Evolutionary conservation across 306 rosid species (phyloP).

Genomic region (Hippophae rhamnoides): DNA sequence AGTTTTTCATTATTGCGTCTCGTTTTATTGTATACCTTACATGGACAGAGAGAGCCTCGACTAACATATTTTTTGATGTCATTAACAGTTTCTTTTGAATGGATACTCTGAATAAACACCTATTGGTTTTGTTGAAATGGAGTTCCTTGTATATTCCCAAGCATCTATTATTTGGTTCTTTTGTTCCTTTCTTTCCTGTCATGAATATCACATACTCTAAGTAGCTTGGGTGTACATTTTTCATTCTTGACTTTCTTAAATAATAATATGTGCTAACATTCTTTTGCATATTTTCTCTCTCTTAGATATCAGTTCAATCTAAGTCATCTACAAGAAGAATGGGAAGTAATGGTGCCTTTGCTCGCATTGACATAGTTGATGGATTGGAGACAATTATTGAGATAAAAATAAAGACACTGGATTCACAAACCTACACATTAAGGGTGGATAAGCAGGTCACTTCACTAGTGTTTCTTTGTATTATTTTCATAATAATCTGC

Average conservation of each 20-base stretch:
- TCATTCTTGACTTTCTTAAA: not conserved
- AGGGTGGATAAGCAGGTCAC: constrained; percentile 93
- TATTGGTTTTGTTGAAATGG: too few relatives aligned
- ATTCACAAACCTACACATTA: constrained; percentile 81
- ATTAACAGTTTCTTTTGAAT: too few relatives aligned
- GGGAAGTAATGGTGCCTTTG: constrained; percentile 48
- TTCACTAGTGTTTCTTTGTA: constrained; percentile 8
- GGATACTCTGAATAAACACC: too few relatives aligned
- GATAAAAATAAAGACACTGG: constrained; percentile 90
- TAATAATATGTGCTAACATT: constrained; percentile 1
- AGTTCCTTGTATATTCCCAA: too few relatives aligned
- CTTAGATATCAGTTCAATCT: constrained; percentile 23
- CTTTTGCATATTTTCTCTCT: constrained; percentile 10
- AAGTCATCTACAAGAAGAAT: constrained; percentile 20
- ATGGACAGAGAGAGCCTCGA: too few relatives aligned
- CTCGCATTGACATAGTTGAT: constrained; percentile 30
- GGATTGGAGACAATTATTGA: constrained; percentile 69
- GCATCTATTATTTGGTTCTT: too few relatives aligned
- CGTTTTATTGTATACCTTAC: too few relatives aligned
- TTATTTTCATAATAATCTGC: not conserved
- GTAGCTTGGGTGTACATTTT: too few relatives aligned
- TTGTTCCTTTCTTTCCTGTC: too few relatives aligned
- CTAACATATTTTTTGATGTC: too few relatives aligned
- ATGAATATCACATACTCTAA: too few relatives aligned
- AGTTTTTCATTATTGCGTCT: too few relatives aligned